phyloP scores from a whole-genome alignment of 2,329 filamentous ascomycete species.

The Neofusicoccum laricinum region DNA sequence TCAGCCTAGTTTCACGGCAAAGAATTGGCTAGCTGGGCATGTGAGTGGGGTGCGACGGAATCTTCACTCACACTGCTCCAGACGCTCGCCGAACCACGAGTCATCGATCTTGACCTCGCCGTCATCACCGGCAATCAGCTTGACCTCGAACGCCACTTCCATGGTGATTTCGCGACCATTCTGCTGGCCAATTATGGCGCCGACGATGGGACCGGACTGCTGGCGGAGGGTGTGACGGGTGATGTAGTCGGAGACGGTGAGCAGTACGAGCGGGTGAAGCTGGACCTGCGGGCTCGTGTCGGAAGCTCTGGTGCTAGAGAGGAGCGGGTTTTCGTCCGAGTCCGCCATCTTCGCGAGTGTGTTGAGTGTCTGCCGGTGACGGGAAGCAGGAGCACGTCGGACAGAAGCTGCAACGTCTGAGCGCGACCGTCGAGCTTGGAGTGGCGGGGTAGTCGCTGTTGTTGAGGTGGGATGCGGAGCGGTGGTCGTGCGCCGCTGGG shows the following conservation, averaged over 20 bases:
- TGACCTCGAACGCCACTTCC: conserved; percentile 88
- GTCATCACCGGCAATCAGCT: conserved; percentile 49
- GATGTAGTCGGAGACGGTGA: conserved; percentile 96
- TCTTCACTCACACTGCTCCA: conserved; percentile 73
- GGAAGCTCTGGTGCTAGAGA: conserved; percentile 47
- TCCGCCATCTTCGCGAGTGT: conserved; percentile 32
- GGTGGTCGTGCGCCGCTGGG: not conserved
- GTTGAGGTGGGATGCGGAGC: conserved; percentile 1
- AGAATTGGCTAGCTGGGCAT: not conserved
- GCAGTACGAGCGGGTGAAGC: conserved; percentile 89
- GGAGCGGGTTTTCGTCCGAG: conserved; percentile 39
- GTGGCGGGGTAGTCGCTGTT: not conserved
- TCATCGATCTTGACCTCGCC: conserved; percentile 63
- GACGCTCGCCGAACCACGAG: conserved; percentile 70
- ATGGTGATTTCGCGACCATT: conserved; percentile 87
- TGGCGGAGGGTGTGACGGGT: conserved; percentile 81
- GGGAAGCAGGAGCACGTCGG: not conserved
- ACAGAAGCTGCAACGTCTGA: not conserved
- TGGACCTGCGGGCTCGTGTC: conserved; percentile 76
- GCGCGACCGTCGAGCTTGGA: not conserved
- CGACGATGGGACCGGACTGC: conserved; percentile 73
- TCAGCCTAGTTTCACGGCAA: conserved; percentile 17
- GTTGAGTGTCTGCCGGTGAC: not conserved
- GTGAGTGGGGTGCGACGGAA: not conserved
- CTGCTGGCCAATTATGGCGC: conserved; percentile 87